Conservation (phyloP, 2,329 filamentous ascomycete species). For the Ceratocystis lukuohia region DNA sequence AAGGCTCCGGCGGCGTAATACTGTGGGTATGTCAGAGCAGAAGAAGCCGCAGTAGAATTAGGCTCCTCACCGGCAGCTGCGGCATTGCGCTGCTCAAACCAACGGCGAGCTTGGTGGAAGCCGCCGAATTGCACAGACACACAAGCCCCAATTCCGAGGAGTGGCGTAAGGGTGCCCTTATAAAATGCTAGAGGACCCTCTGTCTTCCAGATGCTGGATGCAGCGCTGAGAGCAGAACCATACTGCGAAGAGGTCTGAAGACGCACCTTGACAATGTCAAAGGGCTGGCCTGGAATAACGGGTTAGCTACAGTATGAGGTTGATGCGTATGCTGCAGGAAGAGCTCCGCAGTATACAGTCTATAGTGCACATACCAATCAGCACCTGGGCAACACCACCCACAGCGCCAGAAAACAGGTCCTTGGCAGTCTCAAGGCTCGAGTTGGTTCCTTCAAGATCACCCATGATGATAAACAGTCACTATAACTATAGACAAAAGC, state of each 20-base stretch:
- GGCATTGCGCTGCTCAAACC: slow-evolving; percentile 66
- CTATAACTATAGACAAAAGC: no score
- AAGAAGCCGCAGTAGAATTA: slow-evolving; percentile 34
- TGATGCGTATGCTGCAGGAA: no score
- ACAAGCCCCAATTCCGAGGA: slow-evolving; percentile 92
- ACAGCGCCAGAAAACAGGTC: slow-evolving; percentile 84
- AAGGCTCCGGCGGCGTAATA: slow-evolving; percentile 88
- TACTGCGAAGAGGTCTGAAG: slow-evolving; percentile 81
- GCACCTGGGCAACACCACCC: slow-evolving; percentile 84
- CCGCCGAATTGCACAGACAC: slow-evolving; percentile 97
- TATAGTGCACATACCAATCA: slow-evolving; percentile 57
- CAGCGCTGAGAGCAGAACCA: slow-evolving; percentile 65
- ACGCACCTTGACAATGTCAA: slow-evolving; percentile 94
- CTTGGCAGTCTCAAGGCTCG: slow-evolving; percentile 55
- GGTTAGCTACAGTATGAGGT: not conserved
- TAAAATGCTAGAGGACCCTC: slow-evolving; percentile 91
- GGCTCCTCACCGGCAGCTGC: not conserved
- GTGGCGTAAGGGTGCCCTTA: slow-evolving; percentile 90
- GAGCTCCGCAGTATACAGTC: slow-evolving; percentile 16
- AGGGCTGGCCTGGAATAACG: slow-evolving; percentile 44
- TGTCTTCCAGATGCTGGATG: slow-evolving; percentile 68
- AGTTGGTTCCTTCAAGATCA: slow-evolving; percentile 20
- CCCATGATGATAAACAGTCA: slow-evolving; percentile 8
- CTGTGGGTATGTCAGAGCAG: slow-evolving; percentile 60
- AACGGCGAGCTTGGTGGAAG: slow-evolving; percentile 83